A percentile compares a stretch with the other conserved stretches of the same genome.
These are phyloP conservation scores for Aspergillus carlsbadensis DNA, from an alignment of 495 filamentous ascomycete species.

Conservation along the genomic window DNA sequence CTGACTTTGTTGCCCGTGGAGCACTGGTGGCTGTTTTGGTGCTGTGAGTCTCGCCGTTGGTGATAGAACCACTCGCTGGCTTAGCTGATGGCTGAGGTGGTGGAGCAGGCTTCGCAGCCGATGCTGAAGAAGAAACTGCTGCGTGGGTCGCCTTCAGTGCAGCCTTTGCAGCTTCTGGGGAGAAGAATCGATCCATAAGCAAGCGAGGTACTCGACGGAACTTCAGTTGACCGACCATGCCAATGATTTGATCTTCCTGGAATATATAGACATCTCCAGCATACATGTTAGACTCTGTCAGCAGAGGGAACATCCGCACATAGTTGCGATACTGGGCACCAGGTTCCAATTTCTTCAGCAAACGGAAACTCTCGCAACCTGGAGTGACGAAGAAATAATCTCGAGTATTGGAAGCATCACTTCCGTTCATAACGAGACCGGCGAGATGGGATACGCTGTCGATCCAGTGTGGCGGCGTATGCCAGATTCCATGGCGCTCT, in stretches of 20 bases:
- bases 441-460: constrained; percentile 44
- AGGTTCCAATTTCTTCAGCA: constrained; percentile 27
- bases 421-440: constrained; percentile 40
- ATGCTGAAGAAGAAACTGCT: neutral
- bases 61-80: neutral
- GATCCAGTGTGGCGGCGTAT: constrained; percentile 39
- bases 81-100: neutral
- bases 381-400: constrained; percentile 37
- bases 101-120: neutral
- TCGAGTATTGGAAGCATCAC: constrained; percentile 23
- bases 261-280: constrained; percentile 44
- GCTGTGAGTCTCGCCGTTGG: neutral
- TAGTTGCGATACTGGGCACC: constrained; percentile 37
- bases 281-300: constrained; percentile 23
- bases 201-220: constrained; percentile 28
- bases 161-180: neutral
- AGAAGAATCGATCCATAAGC: constrained; percentile 36
- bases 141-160: neutral
- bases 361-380: constrained; percentile 31
- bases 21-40: neutral
- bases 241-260: constrained; percentile 32
- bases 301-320: constrained; percentile 37
- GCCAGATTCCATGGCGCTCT: constrained; percentile 18
- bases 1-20: neutral
- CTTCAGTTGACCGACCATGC: constrained; percentile 31